Base-by-base conservation (phyloP, 306 rosid genomes). In the Potentilla sterilis region DNA sequence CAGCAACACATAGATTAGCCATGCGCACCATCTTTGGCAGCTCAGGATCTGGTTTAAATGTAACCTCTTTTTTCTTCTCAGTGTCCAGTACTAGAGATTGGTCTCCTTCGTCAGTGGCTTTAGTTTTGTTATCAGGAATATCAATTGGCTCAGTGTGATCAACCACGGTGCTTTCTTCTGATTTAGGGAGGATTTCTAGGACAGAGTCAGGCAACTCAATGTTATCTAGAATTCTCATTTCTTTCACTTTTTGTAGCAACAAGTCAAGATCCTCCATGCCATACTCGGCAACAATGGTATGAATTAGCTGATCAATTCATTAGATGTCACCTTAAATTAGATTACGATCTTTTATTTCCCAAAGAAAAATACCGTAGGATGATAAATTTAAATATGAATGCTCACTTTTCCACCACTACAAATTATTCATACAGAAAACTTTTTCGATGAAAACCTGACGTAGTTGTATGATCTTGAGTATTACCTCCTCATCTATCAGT, bases 1-100 rank as follows among this genome's bases (percentile, higher is more conserved):
- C 96, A 73, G 89, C 98, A 78, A 93, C 90, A 87, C 87, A 88
- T 54, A 91, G 96, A 84, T 93, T 93, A 77, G 98, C 98, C 98
- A 93, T 94, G 12, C 89, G 95, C 58, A 94, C 97, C 87, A 83
- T 67, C 87, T 91, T 94, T 34, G 95, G 96, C 32, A 71, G 64
- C 54, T 71, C 38, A 71, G 75, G 37, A 71, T 71, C 49, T 46
- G 88, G 97, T 85, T 84, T 91, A n/a, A 91, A 93, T 69, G 81
- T 79, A 76, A 75, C 79, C 72, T 84, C 82, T 70, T 80, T 78
- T 83, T 84, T 69, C 72, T 84, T 78, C 72, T 78, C 65, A 62
- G 78, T 78, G 65, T 34, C 77, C 73, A 70, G 78, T 75, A 51
- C 79, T 69, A 82, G 84, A 69, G 73, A 69, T 70, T 62, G 82